Percentiles rank a stretch among this genome's conserved stretches.
phyloP scores from a whole-genome alignment of 805 yeast genomes.

The Komagataella pseudopastoris region DNA sequence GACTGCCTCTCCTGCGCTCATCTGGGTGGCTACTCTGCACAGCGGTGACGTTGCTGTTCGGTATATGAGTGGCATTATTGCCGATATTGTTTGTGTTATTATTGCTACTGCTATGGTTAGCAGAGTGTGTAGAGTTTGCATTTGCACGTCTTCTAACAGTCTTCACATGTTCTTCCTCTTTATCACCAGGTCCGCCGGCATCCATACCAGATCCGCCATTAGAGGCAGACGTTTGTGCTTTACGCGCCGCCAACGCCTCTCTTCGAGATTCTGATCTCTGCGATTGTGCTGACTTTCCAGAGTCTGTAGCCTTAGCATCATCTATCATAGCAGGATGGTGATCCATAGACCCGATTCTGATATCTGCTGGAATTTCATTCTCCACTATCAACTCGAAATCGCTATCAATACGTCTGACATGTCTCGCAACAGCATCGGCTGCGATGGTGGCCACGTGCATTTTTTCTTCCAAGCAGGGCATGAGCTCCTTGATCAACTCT shows the following conservation, averaged over 20 bases:
- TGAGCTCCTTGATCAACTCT: conserved; percentile 45
- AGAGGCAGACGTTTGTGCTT: conserved; percentile 28
- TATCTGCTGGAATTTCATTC: conserved; percentile 68
- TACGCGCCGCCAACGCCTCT: conserved; percentile 85
- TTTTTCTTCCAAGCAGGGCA: conserved; percentile 91
- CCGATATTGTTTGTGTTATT: conserved; percentile 4
- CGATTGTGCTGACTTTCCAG: conserved; percentile 49
- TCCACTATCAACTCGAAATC: conserved; percentile 65
- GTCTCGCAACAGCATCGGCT: conserved; percentile 57
- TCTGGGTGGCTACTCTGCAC: conserved; percentile 1
- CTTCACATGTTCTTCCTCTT: conserved; percentile 3
- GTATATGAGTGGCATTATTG: conserved; percentile 4
- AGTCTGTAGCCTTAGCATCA: conserved; percentile 36
- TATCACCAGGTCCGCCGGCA: conserved; percentile 1
- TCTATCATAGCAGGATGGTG: conserved; percentile 78
- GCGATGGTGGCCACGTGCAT: conserved; percentile 96
- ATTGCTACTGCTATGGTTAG: conserved; percentile 5
- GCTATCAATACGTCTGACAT: conserved; percentile 61
- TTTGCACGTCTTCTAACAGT: not conserved
- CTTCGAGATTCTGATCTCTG: conserved; percentile 77
- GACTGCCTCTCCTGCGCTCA: not conserved
- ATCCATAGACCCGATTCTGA: conserved; percentile 66
- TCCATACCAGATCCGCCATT: conserved; percentile 2
- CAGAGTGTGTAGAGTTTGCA: not conserved
- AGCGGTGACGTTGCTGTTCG: not conserved